Conservation (phyloP, 2,329 filamentous ascomycete species). For the Sclerotinia trifoliorum region DNA sequence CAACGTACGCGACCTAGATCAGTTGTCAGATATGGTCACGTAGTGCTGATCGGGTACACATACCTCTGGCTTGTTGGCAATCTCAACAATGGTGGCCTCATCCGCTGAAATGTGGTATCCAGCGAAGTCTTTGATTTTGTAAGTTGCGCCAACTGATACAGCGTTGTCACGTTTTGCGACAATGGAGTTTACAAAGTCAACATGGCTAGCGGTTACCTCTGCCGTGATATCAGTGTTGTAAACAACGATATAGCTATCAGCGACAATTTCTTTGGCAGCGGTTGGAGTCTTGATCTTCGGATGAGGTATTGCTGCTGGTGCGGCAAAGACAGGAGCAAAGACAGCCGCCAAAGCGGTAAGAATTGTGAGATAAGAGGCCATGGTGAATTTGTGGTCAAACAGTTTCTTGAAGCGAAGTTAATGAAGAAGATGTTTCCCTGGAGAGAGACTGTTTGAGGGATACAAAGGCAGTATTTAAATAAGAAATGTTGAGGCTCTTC, state of each 20-base stretch:
- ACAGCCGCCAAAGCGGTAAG: slow-evolving; percentile 37
- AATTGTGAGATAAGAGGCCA: slow-evolving; percentile 34
- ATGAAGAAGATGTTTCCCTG: slow-evolving; percentile 13
- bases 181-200: slow-evolving; percentile 48
- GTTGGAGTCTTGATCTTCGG: slow-evolving; percentile 44
- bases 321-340: slow-evolving; percentile 34
- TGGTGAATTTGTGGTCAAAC: slow-evolving; percentile 23
- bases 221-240: slow-evolving; percentile 56
- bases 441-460: neutral
- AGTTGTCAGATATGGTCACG: neutral
- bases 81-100: slow-evolving; percentile 33
- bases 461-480: slow-evolving; percentile 11
- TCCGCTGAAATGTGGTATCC: slow-evolving; percentile 37
- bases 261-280: slow-evolving; percentile 49
- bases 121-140: slow-evolving; percentile 32
- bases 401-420: neutral
- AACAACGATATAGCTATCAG: slow-evolving; percentile 63
- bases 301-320: slow-evolving; percentile 27
- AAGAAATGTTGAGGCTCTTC: neutral
- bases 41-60: neutral
- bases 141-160: slow-evolving; percentile 34
- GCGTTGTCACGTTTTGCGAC: slow-evolving; percentile 57
- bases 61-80: slow-evolving; percentile 37
- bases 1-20: slow-evolving; percentile 36
- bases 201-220: slow-evolving; percentile 50